phyloP scores from a whole-genome alignment of 805 yeast genomes.

The Barnettozyma siamensis region DNA sequence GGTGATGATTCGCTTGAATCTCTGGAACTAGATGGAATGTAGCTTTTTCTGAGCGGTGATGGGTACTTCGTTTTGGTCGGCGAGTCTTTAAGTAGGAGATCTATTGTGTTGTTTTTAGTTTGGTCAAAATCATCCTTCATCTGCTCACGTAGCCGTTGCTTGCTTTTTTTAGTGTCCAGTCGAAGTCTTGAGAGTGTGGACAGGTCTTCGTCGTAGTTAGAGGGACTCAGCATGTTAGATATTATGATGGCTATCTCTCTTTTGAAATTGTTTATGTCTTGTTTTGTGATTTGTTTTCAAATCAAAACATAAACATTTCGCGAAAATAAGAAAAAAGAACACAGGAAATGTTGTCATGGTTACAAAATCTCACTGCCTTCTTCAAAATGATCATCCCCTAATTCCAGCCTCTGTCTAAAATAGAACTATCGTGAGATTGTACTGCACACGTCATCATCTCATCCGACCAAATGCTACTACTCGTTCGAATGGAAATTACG shows the following conservation, averaged over 20 bases:
- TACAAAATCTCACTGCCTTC: too few species aligned
- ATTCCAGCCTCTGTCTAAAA: too few species aligned
- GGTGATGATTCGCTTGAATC: background rate
- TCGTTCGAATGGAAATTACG: too few species aligned
- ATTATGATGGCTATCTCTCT: too few species aligned
- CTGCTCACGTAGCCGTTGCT: constrained; percentile 11
- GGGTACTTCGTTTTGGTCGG: constrained; percentile 9
- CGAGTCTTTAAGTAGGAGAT: constrained; percentile 9
- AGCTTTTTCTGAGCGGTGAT: constrained; percentile 11
- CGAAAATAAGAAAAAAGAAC: background rate
- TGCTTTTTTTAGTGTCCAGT: constrained; percentile 15
- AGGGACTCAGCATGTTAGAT: background rate
- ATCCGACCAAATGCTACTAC: too few species aligned
- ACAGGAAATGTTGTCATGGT: background rate
- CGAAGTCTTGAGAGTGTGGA: constrained; percentile 20
- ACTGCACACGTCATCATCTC: too few species aligned
- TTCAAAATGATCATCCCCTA: too few species aligned
- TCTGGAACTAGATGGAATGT: constrained; percentile 3
- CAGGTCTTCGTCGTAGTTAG: constrained; percentile 14
- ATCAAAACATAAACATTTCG: too few species aligned
- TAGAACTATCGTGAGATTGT: too few species aligned
- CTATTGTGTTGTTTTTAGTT: constrained; percentile 1
- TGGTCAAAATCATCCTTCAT: background rate
- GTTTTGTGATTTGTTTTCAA: too few species aligned
- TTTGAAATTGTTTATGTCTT: too few species aligned